A percentile compares a stretch with the other conserved stretches of the same genome.
Evolutionary conservation across 495 filamentous ascomycete genomes (phyloP).

Genomic region (Hyaloscypha hepaticicola): DNA sequence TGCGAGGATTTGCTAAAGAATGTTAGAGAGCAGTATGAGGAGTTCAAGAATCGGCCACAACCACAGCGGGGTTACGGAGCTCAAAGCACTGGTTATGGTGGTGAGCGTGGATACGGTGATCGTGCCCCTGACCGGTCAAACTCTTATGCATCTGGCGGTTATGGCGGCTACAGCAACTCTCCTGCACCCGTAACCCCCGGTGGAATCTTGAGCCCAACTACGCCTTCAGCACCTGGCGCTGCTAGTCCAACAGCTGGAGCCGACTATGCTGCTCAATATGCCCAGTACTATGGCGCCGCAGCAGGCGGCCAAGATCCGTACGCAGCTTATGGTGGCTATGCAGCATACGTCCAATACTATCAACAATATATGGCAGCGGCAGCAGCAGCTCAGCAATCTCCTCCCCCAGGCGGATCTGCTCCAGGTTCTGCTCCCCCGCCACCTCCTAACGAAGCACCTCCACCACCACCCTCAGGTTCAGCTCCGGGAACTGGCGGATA

Average conservation of each 20-base stretch:
- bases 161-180: conserved; percentile 43
- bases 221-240: conserved; percentile 37
- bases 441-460: conserved; percentile 51
- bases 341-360: conserved; percentile 72
- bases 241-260: conserved; percentile 43
- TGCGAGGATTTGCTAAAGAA: conserved; percentile 83
- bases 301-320: conserved; percentile 73
- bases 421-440: conserved; percentile 57
- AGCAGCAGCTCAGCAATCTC: conserved; percentile 50
- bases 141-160: conserved; percentile 34
- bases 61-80: conserved; percentile 64
- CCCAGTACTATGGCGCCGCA: conserved; percentile 72
- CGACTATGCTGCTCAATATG: conserved; percentile 77
- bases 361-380: conserved; percentile 51
- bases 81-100: conserved; percentile 36
- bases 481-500: conserved; percentile 61
- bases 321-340: conserved; percentile 86
- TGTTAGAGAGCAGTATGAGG: conserved; percentile 81
- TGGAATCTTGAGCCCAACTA: conserved; percentile 36
- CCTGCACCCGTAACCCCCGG: conserved; percentile 39
- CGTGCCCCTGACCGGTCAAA: conserved; percentile 29
- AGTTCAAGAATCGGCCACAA: conserved; percentile 80
- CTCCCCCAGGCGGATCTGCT: conserved; percentile 30
- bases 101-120: conserved; percentile 35
- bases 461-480: conserved; percentile 56